Evolutionary conservation across 2,329 filamentous ascomycete species (phyloP).

Genomic region (Trichoderma polysporum): DNA sequence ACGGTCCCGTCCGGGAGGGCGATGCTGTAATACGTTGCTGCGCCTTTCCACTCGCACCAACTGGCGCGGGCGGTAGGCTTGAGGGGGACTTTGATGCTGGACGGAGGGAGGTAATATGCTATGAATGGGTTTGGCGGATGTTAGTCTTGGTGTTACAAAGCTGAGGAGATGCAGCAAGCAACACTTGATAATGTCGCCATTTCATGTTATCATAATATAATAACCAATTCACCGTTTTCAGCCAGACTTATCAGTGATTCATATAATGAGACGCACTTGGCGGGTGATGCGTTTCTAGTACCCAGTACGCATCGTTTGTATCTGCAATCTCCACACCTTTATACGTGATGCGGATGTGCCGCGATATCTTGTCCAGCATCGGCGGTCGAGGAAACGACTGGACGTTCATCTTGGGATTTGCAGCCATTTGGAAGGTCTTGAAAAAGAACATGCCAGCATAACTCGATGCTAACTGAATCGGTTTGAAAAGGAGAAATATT

Average conservation of each 20-base stretch:
- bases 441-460: neutral
- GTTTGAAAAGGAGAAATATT: neutral
- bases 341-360: slow-evolving; percentile 58
- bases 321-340: slow-evolving; percentile 55
- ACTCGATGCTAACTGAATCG: neutral
- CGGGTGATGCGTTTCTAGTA: slow-evolving; percentile 61
- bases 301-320: slow-evolving; percentile 60
- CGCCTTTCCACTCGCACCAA: slow-evolving; percentile 62
- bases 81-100: slow-evolving; percentile 48
- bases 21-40: slow-evolving; percentile 57
- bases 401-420: slow-evolving; percentile 50
- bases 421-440: slow-evolving; percentile 33
- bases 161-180: slow-evolving; percentile 45
- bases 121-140: neutral
- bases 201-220: neutral
- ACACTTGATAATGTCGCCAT: neutral
- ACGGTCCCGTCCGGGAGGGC: slow-evolving; percentile 44
- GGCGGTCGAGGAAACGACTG: slow-evolving; percentile 60
- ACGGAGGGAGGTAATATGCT: slow-evolving; percentile 61
- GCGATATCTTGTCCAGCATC: slow-evolving; percentile 51
- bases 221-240: neutral
- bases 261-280: slow-evolving; percentile 46
- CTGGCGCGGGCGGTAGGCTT: slow-evolving; percentile 44
- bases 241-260: neutral
- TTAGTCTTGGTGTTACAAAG: neutral